Evolutionary conservation across 352 stramenopile species (phyloP).

Genomic region (Phytophthora macrochlamydospora): DNA sequence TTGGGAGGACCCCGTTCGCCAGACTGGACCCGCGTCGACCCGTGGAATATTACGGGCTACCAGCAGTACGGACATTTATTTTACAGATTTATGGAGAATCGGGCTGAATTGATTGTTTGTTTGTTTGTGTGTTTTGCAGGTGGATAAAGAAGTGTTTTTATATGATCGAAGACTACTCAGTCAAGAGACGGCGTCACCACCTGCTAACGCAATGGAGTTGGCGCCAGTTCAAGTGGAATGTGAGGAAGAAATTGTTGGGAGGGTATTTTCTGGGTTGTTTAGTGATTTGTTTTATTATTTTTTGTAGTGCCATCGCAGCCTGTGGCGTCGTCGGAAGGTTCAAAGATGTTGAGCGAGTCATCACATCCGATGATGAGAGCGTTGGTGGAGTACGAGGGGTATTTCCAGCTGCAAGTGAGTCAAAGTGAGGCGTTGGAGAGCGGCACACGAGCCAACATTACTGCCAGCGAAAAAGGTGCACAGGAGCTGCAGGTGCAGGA

Average conservation of each 20-base stretch:
- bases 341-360: conserved; percentile 75
- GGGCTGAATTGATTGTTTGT: conserved; percentile 17
- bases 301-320: conserved; percentile 61
- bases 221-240: conserved; percentile 53
- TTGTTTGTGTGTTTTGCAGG: conserved; percentile 19
- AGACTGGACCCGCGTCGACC: conserved; percentile 73
- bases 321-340: conserved; percentile 64
- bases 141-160: conserved; percentile 77
- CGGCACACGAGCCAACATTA: conserved; percentile 58
- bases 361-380: conserved; percentile 80
- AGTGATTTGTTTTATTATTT: conserved; percentile 3
- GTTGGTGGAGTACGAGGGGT: conserved; percentile 79
- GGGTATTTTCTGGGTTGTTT: conserved; percentile 9
- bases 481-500: conserved; percentile 69
- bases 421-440: conserved; percentile 70
- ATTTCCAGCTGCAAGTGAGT: conserved; percentile 79
- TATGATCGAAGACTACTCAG: conserved; percentile 85
- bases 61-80: conserved; percentile 39
- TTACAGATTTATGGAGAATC: background rate
- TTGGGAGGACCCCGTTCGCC: conserved; percentile 78
- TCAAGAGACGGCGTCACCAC: conserved; percentile 50
- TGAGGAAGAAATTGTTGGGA: conserved; percentile 40
- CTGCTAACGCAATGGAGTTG: conserved; percentile 33
- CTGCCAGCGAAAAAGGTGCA: conserved; percentile 54
- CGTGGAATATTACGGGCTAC: conserved; percentile 72